These are phyloP conservation scores for Nematodospora valgi DNA, from an alignment of 805 yeast species.

Conservation along the genomic window DNA sequence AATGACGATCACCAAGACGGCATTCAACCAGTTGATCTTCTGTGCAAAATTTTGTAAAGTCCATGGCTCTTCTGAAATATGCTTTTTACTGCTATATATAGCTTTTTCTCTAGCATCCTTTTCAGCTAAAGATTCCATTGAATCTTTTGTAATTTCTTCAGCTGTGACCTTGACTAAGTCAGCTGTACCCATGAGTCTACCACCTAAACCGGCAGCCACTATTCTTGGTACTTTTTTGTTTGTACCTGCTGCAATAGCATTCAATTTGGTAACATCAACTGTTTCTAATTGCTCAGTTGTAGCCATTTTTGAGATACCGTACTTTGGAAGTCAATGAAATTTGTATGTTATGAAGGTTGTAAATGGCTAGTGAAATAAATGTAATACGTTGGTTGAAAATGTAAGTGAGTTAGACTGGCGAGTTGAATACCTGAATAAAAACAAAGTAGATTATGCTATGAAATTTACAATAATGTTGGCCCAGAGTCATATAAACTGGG, in stretches of 20 bases:
- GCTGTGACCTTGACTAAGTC: constrained; percentile 66
- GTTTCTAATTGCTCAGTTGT: constrained; percentile 18
- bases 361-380: no score
- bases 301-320: constrained; percentile 4
- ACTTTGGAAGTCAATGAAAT: no score
- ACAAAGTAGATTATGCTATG: no score
- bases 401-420: no score
- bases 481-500: no score
- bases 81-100: constrained; percentile 42
- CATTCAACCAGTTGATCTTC: constrained; percentile 77
- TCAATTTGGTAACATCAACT: constrained; percentile 66
- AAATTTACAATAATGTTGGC: no score
- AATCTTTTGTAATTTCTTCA: constrained; percentile 54
- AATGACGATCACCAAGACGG: constrained; percentile 57
- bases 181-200: constrained; percentile 78
- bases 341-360: no score
- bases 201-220: constrained; percentile 76
- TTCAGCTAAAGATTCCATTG: constrained; percentile 40
- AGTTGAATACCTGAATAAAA: no score
- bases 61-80: constrained; percentile 79
- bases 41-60: constrained; percentile 66
- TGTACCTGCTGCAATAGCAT: constrained; percentile 79
- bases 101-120: constrained; percentile 37
- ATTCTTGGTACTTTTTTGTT: constrained; percentile 67
- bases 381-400: no score